Base-by-base conservation (phyloP, 2,329 filamentous ascomycete species). In the Venturia aucupariae region DNA sequence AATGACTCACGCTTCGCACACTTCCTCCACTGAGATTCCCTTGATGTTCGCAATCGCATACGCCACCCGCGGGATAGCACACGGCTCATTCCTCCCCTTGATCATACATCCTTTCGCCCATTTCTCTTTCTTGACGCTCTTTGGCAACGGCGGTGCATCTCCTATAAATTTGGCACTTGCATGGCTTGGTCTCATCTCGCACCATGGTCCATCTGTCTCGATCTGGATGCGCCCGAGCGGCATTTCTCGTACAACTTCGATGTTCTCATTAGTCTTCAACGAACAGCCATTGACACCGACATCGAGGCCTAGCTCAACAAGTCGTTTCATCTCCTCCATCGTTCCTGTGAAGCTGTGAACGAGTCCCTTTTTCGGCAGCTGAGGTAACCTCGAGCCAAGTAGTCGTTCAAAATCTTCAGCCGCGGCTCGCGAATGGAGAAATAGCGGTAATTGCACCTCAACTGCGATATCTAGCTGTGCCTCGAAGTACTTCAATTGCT, bases 181-280 rank as follows among this genome's bases (percentile, higher is more conserved):
- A 76, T 99, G 93, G 38, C 85, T 90, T 0, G 92, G 88, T 30
- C 94, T 82, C 66, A 99, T 93, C 75, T 99, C 94, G 72, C 94
- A 99, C 84, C 94, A 99, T 3, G 94, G 94, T 2, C 94, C 94
- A 73, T 99, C 94, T 0, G 94, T 99, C 81, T 99, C 94, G 60
- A 99, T 86, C 83, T 97, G 95, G 63, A 99, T 76, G 59, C 87
- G 79, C 64, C 92, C 86, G 13, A 99, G 78, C 13, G 87, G 89
- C 46, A 97, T 86, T 66, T 88, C 84, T 67, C 83, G 86, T 13
- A 97, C 91, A 2, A 97, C 92, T 17, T 84, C 87, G 48, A 96
- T 84, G 70, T 97, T 99, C 73, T 96, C 91, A 13, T 83, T 87
- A 6, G 91, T 97, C 81, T 97, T 99, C 80, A 99, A 84, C 71